Percentiles rank a stretch among this genome's conserved stretches.
Evolutionary conservation across 192 early-diverging fungal genomes (phyloP).

Genomic region (Rhizophagus prolifer): DNA sequence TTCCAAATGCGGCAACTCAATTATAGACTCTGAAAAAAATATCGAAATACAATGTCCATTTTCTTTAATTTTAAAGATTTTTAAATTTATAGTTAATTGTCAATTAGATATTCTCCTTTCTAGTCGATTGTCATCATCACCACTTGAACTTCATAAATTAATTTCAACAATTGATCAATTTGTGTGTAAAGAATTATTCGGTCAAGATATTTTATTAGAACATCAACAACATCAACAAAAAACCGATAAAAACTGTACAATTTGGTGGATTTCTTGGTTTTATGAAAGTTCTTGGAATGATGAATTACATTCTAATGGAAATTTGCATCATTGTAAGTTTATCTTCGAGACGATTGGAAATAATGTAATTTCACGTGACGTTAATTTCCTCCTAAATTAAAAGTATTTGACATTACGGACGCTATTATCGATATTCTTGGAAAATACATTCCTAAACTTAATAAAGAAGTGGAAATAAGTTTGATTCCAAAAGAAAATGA

Average conservation of each 20-base stretch:
- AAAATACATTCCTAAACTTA: neutral
- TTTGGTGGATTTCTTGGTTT: conserved; percentile 11
- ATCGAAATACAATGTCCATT: too few species aligned
- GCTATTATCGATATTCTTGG: neutral
- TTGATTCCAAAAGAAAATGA: neutral
- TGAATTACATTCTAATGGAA: neutral
- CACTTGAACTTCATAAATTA: neutral
- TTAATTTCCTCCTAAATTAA: too few species aligned
- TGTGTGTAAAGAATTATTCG: neutral
- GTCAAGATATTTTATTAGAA: neutral
- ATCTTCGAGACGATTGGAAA: neutral
- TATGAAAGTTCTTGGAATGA: conserved; percentile 9
- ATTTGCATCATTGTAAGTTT: neutral
- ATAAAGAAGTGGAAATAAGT: neutral
- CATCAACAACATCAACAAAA: neutral
- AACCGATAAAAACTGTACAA: neutral
- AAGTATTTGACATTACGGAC: too few species aligned
- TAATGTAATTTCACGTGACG: too few species aligned
- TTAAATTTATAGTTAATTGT: neutral
- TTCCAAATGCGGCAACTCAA: too few species aligned
- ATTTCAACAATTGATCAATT: neutral
- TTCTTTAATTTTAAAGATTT: neutral
- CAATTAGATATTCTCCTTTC: neutral
- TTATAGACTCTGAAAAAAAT: too few species aligned
- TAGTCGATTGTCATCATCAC: neutral